Conservation (phyloP, 148 eudicot species). For the Drosera capensis region DNA sequence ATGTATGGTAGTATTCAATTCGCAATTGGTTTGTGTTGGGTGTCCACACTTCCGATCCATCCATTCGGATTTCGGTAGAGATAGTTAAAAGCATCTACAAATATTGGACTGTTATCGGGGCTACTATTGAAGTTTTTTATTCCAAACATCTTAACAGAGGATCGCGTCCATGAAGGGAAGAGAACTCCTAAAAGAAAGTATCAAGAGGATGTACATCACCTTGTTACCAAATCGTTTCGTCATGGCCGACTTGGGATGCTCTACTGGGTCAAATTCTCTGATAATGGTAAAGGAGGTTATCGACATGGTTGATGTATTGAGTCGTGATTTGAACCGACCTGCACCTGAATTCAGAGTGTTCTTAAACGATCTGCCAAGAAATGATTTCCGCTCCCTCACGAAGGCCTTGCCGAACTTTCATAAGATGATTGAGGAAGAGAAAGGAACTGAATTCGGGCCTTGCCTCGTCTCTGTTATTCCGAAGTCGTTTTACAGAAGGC, state of each 20-base stretch:
- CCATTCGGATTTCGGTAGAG: no score
- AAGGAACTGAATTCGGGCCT: not conserved
- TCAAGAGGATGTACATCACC: not conserved
- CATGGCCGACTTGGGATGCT: conserved; percentile 1
- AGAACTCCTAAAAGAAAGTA: not conserved
- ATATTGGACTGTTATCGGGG: no score
- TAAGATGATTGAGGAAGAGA: not conserved
- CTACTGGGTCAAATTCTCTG: not conserved
- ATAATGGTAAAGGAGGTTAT: not conserved
- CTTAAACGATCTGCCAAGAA: no score
- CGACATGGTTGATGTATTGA: not conserved
- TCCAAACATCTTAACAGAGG: not conserved
- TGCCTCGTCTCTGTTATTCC: not conserved
- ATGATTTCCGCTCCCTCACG: no score
- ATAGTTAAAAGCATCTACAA: no score
- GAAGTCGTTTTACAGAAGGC: no score
- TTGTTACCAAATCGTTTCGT: not conserved
- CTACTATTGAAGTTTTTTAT: no score
- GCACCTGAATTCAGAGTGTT: not conserved
- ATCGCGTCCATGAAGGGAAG: not conserved
- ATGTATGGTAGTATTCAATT: no score
- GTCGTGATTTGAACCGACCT: not conserved
- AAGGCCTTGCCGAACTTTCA: not conserved
- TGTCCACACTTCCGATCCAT: no score
- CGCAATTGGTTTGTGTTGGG: no score